Base-by-base conservation (phyloP, 2,329 filamentous ascomycete genomes). In the Aspergillus melleus region DNA sequence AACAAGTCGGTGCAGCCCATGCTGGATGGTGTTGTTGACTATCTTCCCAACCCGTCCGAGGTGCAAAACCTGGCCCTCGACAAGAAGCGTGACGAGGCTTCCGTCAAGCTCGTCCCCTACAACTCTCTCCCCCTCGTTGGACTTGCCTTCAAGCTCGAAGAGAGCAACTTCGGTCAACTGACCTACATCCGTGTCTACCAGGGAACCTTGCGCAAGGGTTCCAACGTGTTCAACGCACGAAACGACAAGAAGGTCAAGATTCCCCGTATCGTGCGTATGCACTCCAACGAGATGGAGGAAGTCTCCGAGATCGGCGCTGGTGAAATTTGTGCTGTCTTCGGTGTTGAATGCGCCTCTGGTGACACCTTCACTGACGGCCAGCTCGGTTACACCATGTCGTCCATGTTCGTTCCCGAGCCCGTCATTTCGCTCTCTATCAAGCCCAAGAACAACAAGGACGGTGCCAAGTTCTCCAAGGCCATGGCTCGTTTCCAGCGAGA, bases 281-380 rank as follows among this genome's bases (percentile, higher is more conserved):
- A 99, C 82, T 96, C 93, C 50, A 96, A 98, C 74, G 95, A 99
- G 74, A 96, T 99, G 94, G 95, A 99, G 77, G 95, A 99, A 73
- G 92, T 97, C 30, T 83, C 80, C 58, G 93, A 97, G 76, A 90
- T 99, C 64, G 92, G 93, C 55, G 94, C 95, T 56, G 95, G 95
- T 77, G 95, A 99, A 78, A 99, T 99, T 65, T 99, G 95, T 74
- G 95, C 95, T 62, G 95, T 99, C 60, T 99, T 99, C 73, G 95
- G 95, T 72, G 91, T 99, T 57, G 95, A 99, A 70, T 99, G 95
- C 76, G 93, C 95, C 39, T 98, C 94, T 49, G 95, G 95, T 70
- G 95, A 99, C 77, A 98, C 94, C 49, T 99, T 99, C 80, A 98
- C 95, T 19, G 95, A 99, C 72, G 95, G 94, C 63, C 86, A 88